Conservation (phyloP, 2,329 filamentous ascomycete genomes). For the Fusarium coffeatum region DNA sequence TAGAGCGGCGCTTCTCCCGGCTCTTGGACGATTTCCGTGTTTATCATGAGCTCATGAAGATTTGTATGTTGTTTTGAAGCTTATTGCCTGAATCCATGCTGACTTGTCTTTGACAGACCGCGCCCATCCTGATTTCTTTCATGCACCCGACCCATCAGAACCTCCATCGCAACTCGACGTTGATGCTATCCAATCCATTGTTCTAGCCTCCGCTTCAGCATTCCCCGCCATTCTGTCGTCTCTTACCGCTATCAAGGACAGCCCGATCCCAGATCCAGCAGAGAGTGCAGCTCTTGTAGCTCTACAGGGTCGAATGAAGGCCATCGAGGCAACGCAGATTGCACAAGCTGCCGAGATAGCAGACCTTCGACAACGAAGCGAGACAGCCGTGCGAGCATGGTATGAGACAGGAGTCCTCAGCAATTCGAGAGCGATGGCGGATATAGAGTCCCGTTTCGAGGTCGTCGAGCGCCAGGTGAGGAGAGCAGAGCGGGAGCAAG, state of each 20-base stretch:
- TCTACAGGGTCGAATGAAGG: slow-evolving; percentile 71
- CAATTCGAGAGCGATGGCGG: slow-evolving; percentile 75
- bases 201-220: slow-evolving; percentile 66
- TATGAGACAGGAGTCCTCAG: slow-evolving; percentile 78
- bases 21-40: slow-evolving; percentile 65
- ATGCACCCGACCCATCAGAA: slow-evolving; percentile 57
- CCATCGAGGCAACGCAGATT: slow-evolving; percentile 68
- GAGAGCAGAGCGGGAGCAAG: slow-evolving; percentile 65
- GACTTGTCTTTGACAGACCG: slow-evolving; percentile 56
- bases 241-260: slow-evolving; percentile 67
- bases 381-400: slow-evolving; percentile 73
- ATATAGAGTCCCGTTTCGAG: slow-evolving; percentile 75
- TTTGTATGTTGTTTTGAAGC: slow-evolving; percentile 60
- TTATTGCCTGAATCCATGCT: not conserved
- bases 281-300: slow-evolving; percentile 67
- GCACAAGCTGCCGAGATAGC: slow-evolving; percentile 72
- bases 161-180: slow-evolving; percentile 64
- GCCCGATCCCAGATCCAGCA: slow-evolving; percentile 66
- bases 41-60: slow-evolving; percentile 69
- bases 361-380: slow-evolving; percentile 72
- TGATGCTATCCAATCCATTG: slow-evolving; percentile 64
- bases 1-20: slow-evolving; percentile 65
- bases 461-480: slow-evolving; percentile 73
- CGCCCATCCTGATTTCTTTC: slow-evolving; percentile 66
- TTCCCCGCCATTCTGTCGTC: slow-evolving; percentile 68